Base-by-base conservation (phyloP, 73 alveolate species). In the Uronychia setigera region DNA sequence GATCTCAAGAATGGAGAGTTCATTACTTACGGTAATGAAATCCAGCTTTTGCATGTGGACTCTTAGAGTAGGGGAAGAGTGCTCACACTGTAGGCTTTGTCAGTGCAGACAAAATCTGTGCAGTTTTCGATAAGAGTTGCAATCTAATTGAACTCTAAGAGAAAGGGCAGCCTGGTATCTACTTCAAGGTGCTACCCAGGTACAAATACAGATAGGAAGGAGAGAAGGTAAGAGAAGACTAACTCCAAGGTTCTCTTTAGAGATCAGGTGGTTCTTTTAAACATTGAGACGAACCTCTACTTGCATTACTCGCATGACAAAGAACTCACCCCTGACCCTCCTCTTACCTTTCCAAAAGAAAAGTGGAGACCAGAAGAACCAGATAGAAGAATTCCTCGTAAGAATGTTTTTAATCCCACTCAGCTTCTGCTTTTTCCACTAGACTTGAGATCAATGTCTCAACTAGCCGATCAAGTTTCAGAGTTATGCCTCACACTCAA, bases 191-290 rank as follows among this genome's bases (percentile, higher is more conserved):
- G 19, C 83, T 80, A 77, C 96, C 96, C 0, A 79, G 96, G 76
- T 90, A 90, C 84, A 90, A 90, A 32, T 89, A 85, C 82, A 83
- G 95, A 57, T 82, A 91, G 60, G 96, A 91, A 58, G 96, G 96
- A n/a, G 96, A 91, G 84, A 80, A 74, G 74, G 81, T 87, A 29
- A 29, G 32, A 25, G 78, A 60, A 35, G 74, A 34, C 67, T 27
- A 85, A 87, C 33, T 33, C 58, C 60, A 79, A 60, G 58, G 85
- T 91, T 1, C 58, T 82, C 60, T 91, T 59, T 81, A 82, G 86
- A 29, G 96, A 91, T 78, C 81, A 91, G 74, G 85, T 91, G 0
- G 85, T 79, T n/a, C 79, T 91, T 19, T 67, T 81, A 25, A 91
- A 91, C 76, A n/a, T 77, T 29, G 80, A 60, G 32, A 34, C 85